Percentiles rank a stretch among this genome's conserved stretches.
Evolutionary conservation across 1,284 basidiomycete genomes (phyloP).

Genomic region (Filobasidium uniguttulatum): DNA sequence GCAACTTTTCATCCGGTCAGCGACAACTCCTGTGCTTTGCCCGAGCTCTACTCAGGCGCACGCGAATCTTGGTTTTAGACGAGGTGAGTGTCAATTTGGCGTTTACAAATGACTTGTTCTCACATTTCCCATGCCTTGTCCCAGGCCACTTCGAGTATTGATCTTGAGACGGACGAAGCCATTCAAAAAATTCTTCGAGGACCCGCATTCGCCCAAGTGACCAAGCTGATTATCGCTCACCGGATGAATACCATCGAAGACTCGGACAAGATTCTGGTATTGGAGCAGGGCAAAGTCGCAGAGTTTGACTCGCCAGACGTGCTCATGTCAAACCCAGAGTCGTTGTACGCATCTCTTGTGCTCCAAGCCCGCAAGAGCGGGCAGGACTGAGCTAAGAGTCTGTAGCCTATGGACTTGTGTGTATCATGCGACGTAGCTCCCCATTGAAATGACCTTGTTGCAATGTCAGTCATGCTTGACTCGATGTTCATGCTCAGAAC

Average conservation of each 20-base stretch:
- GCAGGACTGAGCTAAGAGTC: slow-evolving; percentile 13
- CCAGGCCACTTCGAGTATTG: slow-evolving; percentile 44
- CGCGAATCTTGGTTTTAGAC: slow-evolving; percentile 77
- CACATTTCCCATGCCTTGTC: not conserved
- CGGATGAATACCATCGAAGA: slow-evolving; percentile 75
- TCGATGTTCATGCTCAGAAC: too few relatives aligned
- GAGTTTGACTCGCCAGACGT: slow-evolving; percentile 59
- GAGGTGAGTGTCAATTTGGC: slow-evolving; percentile 44
- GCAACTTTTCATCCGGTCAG: slow-evolving; percentile 69
- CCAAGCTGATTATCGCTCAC: slow-evolving; percentile 72
- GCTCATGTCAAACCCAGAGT: slow-evolving; percentile 46
- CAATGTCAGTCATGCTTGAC: too few relatives aligned
- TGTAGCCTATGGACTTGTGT: too few relatives aligned
- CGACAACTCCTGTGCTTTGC: slow-evolving; percentile 72
- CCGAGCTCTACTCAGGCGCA: slow-evolving; percentile 59
- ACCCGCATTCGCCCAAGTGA: slow-evolving; percentile 44
- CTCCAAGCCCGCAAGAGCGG: slow-evolving; percentile 21
- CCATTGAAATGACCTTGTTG: too few relatives aligned
- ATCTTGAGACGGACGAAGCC: slow-evolving; percentile 75
- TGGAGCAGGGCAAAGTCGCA: slow-evolving; percentile 58
- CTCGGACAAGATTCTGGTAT: slow-evolving; percentile 67
- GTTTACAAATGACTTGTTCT: not conserved
- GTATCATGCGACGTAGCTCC: too few relatives aligned
- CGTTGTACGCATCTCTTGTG: slow-evolving; percentile 29
- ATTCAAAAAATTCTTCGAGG: slow-evolving; percentile 35